Evolutionary conservation across 345 rosid genomes (phyloP).

Genomic region (Garcia nutans): DNA sequence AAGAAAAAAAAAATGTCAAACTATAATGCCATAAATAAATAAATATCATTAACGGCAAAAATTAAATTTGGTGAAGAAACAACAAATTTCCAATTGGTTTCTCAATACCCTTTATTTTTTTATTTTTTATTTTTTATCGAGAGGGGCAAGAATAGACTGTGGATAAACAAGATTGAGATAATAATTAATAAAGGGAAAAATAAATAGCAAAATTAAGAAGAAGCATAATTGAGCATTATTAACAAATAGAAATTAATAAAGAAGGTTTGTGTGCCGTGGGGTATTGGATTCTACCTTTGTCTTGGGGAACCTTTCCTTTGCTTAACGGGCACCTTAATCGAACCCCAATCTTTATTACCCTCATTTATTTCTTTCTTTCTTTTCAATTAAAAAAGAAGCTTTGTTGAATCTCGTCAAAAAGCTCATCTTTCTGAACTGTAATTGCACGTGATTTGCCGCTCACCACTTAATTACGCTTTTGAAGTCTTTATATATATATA

Average conservation of each 20-base stretch:
- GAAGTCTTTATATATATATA: no score
- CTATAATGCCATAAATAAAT: neutral
- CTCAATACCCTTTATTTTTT: neutral
- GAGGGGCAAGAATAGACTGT: neutral
- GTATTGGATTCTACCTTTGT: constrained; percentile 6
- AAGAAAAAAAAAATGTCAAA: neutral
- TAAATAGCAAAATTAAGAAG: no score
- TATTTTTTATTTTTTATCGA: no score
- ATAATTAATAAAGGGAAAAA: neutral
- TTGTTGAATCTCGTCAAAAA: no score
- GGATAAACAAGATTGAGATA: constrained; percentile 1
- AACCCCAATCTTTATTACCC: neutral
- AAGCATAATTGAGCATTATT: no score
- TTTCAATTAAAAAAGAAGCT: no score
- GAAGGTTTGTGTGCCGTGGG: neutral
- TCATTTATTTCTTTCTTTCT: neutral
- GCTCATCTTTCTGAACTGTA: no score
- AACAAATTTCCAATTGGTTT: neutral
- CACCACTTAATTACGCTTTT: no score
- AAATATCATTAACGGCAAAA: neutral
- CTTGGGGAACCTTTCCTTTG: neutral
- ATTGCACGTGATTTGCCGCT: no score
- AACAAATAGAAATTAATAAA: no score
- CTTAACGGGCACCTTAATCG: neutral
- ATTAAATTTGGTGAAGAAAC: neutral